These are phyloP conservation scores for Trichoderma lentiforme DNA, from an alignment of 2,329 filamentous ascomycete species.

Conservation along the genomic window DNA sequence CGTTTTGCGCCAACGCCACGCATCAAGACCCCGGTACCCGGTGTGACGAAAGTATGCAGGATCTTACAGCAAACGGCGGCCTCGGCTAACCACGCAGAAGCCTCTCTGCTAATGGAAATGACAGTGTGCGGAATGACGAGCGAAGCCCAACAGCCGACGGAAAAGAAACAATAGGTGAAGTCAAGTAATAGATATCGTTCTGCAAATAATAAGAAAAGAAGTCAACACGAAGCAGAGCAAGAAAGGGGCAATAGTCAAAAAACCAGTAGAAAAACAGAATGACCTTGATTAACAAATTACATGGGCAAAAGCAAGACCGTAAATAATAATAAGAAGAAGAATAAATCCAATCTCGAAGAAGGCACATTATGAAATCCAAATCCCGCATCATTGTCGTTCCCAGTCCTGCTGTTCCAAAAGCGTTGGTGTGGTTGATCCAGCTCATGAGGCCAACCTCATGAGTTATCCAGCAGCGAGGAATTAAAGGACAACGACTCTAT, in stretches of 20 bases:
- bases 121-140: neutral
- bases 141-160: neutral
- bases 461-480: neutral
- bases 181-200: neutral
- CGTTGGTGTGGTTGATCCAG: neutral
- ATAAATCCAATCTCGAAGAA: neutral
- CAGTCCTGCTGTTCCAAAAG: neutral
- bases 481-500: neutral
- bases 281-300: neutral
- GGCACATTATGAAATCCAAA: neutral
- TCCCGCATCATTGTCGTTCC: neutral
- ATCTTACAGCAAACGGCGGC: neutral
- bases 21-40: neutral
- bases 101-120: neutral
- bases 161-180: neutral
- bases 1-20: conserved; percentile 1
- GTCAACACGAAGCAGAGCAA: neutral
- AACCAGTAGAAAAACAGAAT: neutral
- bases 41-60: neutral
- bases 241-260: neutral
- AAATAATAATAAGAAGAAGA: neutral
- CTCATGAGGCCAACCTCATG: neutral
- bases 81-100: neutral
- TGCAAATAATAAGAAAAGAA: neutral
- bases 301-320: neutral